These are phyloP conservation scores for Coemansia sp. DNA, from an alignment of 192 early-diverging fungal species.

Conservation along the genomic window DNA sequence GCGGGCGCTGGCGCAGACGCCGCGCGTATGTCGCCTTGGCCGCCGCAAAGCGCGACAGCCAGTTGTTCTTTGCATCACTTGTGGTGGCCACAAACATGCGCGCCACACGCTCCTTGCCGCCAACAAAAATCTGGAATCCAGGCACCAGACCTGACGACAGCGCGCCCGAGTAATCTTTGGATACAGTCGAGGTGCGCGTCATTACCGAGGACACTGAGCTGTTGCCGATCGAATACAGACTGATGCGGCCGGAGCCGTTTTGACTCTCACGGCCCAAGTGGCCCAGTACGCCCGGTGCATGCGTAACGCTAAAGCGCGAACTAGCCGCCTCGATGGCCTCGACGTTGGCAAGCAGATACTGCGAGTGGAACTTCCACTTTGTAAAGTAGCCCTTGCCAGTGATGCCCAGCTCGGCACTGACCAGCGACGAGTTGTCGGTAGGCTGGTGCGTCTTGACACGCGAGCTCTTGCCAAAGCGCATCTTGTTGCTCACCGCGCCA, in stretches of 20 bases:
- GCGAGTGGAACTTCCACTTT: constrained; percentile 69
- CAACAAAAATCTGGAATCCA: constrained; percentile 57
- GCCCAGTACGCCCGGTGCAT: constrained; percentile 43
- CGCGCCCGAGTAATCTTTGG: constrained; percentile 57
- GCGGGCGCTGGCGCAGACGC: constrained; percentile 47
- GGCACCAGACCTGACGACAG: constrained; percentile 54
- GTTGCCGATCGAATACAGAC: constrained; percentile 57
- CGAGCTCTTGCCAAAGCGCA: constrained; percentile 53
- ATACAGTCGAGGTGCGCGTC: constrained; percentile 57
- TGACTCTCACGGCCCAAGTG: constrained; percentile 47
- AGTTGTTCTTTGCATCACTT: constrained; percentile 55
- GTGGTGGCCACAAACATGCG: constrained; percentile 59
- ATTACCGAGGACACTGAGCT: constrained; percentile 56
- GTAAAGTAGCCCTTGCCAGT: constrained; percentile 66
- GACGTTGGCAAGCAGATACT: constrained; percentile 58
- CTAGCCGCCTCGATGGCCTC: constrained; percentile 65
- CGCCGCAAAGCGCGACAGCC: constrained; percentile 57
- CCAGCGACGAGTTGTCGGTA: constrained; percentile 55
- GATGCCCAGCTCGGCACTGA: constrained; percentile 53
- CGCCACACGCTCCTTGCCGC: constrained; percentile 50
- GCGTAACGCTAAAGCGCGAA: constrained; percentile 49
- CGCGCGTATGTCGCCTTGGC: constrained; percentile 57
- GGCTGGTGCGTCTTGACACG: constrained; percentile 30
- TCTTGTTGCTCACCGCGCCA: constrained; percentile 57
- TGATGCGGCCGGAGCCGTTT: constrained; percentile 45